Percentiles rank a stretch among this genome's conserved stretches.
Evolutionary conservation across 2,329 filamentous ascomycete species (phyloP).

Genomic region (Didymella keratinophila): DNA sequence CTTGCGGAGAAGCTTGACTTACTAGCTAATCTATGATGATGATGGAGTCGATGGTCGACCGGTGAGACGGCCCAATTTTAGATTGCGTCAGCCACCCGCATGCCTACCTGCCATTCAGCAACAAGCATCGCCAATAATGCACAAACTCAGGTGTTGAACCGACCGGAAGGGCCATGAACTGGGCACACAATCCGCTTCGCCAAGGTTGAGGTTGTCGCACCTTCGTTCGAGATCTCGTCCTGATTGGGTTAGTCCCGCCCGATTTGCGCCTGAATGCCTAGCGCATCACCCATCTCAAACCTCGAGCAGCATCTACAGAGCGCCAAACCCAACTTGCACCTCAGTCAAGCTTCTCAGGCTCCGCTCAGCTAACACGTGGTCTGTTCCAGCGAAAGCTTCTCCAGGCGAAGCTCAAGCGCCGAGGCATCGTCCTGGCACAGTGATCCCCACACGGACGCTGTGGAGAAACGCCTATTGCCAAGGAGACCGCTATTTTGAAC

Average conservation of each 20-base stretch:
- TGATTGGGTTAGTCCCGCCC: constrained; percentile 27
- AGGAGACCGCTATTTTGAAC: constrained; percentile 4
- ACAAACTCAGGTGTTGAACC: constrained; percentile 14
- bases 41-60: constrained; percentile 13
- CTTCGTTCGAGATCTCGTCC: constrained; percentile 35
- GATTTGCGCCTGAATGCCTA: constrained; percentile 29
- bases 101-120: constrained; percentile 27
- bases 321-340: constrained; percentile 17
- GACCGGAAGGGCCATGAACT: constrained; percentile 29
- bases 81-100: constrained; percentile 29
- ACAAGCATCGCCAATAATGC: constrained; percentile 26
- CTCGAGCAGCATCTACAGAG: constrained; percentile 19
- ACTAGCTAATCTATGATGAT: constrained; percentile 17
- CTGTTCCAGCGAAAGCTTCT: constrained; percentile 45
- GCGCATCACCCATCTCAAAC: constrained; percentile 30
- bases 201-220: constrained; percentile 38
- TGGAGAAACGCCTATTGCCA: constrained; percentile 35
- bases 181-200: constrained; percentile 7
- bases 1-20: constrained; percentile 22
- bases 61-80: constrained; percentile 31
- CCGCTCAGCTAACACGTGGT: constrained; percentile 37
- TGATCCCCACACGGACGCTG: constrained; percentile 30
- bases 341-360: constrained; percentile 33
- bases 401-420: constrained; percentile 40
- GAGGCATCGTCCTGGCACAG: constrained; percentile 25